Percentiles rank a stretch among this genome's conserved stretches.
phyloP scores from a whole-genome alignment of 23 red algal species.

The Gracilaria gracilis region DNA sequence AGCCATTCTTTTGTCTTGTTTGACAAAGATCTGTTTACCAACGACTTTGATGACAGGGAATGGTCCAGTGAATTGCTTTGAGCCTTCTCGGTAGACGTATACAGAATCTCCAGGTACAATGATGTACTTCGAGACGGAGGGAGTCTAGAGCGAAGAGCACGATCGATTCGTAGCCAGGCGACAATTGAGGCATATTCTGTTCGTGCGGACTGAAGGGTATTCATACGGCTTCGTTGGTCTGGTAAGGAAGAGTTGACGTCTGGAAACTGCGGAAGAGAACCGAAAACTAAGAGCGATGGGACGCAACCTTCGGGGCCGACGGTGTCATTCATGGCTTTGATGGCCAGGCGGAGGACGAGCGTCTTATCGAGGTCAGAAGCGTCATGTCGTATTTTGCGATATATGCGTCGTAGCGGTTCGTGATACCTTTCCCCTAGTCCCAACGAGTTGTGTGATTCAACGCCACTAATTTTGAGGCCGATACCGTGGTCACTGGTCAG shows the following conservation, averaged over 20 bases:
- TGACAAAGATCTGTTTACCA: slow-evolving; percentile 6
- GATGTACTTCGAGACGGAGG: slow-evolving; percentile 1
- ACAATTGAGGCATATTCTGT: slow-evolving; percentile 11
- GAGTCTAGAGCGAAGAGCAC: not conserved
- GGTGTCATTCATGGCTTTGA: slow-evolving; percentile 51
- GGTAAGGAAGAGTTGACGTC: not conserved
- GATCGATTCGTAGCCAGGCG: not conserved
- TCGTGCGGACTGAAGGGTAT: not conserved
- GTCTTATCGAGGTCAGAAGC: not conserved
- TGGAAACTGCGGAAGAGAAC: slow-evolving; percentile 5
- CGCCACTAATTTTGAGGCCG: not conserved
- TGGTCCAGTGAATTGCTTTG: slow-evolving; percentile 23
- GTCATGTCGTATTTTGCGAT: slow-evolving; percentile 20
- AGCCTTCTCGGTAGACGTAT: slow-evolving; percentile 31
- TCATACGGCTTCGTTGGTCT: slow-evolving; percentile 5
- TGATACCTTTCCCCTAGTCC: slow-evolving; percentile 31
- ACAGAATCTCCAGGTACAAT: not conserved
- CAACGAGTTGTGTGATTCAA: slow-evolving; percentile 21
- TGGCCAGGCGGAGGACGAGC: not conserved
- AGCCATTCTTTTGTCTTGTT: not conserved
- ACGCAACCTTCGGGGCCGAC: slow-evolving; percentile 20
- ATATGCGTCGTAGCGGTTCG: slow-evolving; percentile 3
- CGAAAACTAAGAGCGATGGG: slow-evolving; percentile 20
- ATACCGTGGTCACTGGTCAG: slow-evolving; percentile 5
- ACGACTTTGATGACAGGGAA: not conserved